These are phyloP conservation scores for Tuber aestivum DNA, from an alignment of 495 filamentous ascomycete species.

Conservation along the genomic window DNA sequence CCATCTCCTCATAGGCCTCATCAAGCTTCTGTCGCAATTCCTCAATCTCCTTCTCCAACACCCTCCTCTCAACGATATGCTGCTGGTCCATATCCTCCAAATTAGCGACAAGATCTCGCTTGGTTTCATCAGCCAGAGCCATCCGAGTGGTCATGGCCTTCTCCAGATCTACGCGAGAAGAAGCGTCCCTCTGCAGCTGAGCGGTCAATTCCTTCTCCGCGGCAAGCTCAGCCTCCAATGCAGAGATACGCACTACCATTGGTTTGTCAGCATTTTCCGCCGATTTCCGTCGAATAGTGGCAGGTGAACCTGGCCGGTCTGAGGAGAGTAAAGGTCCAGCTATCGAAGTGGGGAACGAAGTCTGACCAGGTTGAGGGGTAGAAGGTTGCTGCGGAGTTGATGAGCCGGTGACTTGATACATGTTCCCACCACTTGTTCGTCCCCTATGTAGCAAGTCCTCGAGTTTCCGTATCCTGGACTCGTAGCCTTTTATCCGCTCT, in stretches of 20 bases:
- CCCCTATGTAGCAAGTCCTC: constrained; percentile 83
- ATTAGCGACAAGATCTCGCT: constrained; percentile 89
- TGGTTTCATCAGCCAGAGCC: constrained; percentile 72
- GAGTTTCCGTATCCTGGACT: constrained; percentile 82
- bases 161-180: constrained; percentile 53
- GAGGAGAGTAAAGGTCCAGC: constrained; percentile 23
- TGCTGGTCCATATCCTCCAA: constrained; percentile 86
- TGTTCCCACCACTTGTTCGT: constrained; percentile 42
- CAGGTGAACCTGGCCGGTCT: constrained; percentile 47
- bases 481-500: constrained; percentile 82
- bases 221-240: constrained; percentile 71
- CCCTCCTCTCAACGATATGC: constrained; percentile 75
- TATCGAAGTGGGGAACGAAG: constrained; percentile 13
- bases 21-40: constrained; percentile 69
- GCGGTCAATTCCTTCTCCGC: constrained; percentile 58
- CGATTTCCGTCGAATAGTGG: constrained; percentile 31
- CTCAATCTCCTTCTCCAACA: constrained; percentile 70
- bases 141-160: constrained; percentile 56
- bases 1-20: constrained; percentile 83
- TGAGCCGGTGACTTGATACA: constrained; percentile 43
- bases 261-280: constrained; percentile 35
- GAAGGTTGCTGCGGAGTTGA: constrained; percentile 60
- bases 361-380: constrained; percentile 44
- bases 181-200: constrained; percentile 56
- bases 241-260: constrained; percentile 58